Evolutionary conservation across 495 filamentous ascomycete species (phyloP).

Genomic region (Lentithecium fluviatile): DNA sequence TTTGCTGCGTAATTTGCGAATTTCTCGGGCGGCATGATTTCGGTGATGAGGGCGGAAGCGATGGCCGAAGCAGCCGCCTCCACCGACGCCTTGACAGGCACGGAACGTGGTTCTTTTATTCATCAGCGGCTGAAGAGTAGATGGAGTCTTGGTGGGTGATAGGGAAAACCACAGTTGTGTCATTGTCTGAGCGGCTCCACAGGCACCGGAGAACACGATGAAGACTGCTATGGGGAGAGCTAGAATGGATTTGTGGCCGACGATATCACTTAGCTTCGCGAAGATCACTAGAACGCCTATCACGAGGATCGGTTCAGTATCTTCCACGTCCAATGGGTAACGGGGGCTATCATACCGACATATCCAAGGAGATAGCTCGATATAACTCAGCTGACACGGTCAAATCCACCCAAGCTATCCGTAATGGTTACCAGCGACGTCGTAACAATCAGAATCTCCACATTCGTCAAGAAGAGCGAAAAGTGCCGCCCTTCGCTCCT

Average conservation of each 20-base stretch:
- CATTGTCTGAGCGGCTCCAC: conserved; percentile 32
- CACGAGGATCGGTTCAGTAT: too few relatives aligned
- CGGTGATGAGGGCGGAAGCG: conserved; percentile 53
- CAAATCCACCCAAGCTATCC: conserved; percentile 52
- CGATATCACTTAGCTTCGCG: conserved; percentile 36
- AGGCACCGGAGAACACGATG: conserved; percentile 13
- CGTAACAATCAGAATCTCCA: conserved; percentile 63
- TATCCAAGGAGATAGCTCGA: conserved; percentile 58
- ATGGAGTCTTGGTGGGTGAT: not conserved
- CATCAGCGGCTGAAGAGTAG: too few relatives aligned
- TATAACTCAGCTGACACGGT: conserved; percentile 57
- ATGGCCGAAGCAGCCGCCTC: conserved; percentile 42
- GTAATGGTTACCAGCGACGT: conserved; percentile 62
- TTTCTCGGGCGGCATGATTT: conserved; percentile 47
- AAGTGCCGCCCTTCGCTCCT: too few relatives aligned
- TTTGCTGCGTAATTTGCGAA: conserved; percentile 42
- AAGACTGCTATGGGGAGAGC: conserved; percentile 41
- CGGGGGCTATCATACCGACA: conserved; percentile 49
- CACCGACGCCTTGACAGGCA: conserved; percentile 23
- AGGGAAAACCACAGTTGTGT: conserved; percentile 39
- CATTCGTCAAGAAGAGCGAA: conserved; percentile 58
- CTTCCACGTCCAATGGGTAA: not conserved
- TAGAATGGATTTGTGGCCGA: conserved; percentile 40
- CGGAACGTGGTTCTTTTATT: conserved; percentile 12
- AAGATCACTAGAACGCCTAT: conserved; percentile 15